Conservation (phyloP, 768 basidiomycete genomes). For the Collybia sp. region DNA sequence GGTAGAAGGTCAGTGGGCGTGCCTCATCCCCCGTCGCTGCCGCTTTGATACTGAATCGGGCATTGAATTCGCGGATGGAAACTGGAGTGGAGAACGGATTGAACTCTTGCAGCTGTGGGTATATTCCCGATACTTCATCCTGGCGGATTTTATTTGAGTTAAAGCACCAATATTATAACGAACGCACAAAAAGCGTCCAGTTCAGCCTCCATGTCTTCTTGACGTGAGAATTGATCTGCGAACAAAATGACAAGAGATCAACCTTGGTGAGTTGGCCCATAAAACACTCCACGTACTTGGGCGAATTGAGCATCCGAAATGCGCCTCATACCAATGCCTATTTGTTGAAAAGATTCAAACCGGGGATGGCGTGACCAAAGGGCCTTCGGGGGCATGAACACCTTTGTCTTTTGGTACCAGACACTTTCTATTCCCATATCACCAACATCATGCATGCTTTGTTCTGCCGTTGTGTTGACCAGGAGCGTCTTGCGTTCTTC, state of each 20-base stretch:
- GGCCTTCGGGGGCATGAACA: slow-evolving; percentile 17
- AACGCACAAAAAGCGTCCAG: slow-evolving; percentile 14
- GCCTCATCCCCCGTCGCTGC: not conserved
- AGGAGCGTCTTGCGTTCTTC: slow-evolving; percentile 4
- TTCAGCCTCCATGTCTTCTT: slow-evolving; percentile 19
- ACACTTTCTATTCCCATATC: slow-evolving; percentile 8
- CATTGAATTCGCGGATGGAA: too few species aligned
- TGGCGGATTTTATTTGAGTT: too few species aligned
- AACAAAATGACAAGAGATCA: too few species aligned
- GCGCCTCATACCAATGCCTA: not conserved
- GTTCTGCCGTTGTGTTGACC: slow-evolving; percentile 8
- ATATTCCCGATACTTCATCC: too few species aligned
- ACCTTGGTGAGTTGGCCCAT: too few species aligned
- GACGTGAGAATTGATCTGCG: not conserved
- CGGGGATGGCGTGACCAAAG: slow-evolving; percentile 16
- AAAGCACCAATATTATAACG: too few species aligned
- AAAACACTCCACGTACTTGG: too few species aligned
- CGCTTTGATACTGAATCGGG: too few species aligned
- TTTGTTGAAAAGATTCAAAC: slow-evolving; percentile 12
- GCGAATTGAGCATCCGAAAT: not conserved
- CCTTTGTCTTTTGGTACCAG: slow-evolving; percentile 17
- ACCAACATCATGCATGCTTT: not conserved
- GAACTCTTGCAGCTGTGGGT: too few species aligned
- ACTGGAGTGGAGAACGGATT: too few species aligned
- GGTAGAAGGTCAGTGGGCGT: slow-evolving; percentile 15